Evolutionary conservation across 2,329 filamentous ascomycete species (phyloP).

Genomic region (Lachnellula cervina): DNA sequence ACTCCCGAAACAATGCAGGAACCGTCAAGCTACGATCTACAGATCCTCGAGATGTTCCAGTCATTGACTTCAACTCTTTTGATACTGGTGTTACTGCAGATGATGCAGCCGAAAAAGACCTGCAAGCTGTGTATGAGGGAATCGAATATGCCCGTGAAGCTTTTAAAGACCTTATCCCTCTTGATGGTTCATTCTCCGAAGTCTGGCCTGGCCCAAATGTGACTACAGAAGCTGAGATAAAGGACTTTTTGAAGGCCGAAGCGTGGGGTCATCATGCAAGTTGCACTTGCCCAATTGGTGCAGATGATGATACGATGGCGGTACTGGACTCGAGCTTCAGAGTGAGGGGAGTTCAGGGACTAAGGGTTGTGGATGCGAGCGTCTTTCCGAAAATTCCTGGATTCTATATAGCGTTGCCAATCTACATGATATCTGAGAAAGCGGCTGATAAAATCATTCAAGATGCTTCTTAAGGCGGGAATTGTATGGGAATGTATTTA

Average conservation of each 20-base stretch:
- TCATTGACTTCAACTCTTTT: conserved; percentile 60
- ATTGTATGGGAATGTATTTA: no score
- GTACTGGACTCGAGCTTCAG: conserved; percentile 37
- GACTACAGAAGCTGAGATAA: conserved; percentile 39
- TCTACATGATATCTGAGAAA: conserved; percentile 57
- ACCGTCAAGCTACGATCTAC: conserved; percentile 55
- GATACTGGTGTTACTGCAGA: conserved; percentile 35
- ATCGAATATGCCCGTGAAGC: conserved; percentile 22
- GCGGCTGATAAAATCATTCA: conserved; percentile 33
- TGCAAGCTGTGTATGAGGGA: conserved; percentile 18
- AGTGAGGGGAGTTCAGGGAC: conserved; percentile 27
- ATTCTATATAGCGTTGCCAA: conserved; percentile 46
- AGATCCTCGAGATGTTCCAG: conserved; percentile 59
- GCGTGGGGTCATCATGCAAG: conserved; percentile 42
- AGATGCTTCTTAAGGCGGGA: neutral
- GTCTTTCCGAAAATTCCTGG: conserved; percentile 50
- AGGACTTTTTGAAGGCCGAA: conserved; percentile 44
- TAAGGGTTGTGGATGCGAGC: conserved; percentile 57
- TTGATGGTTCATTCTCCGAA: conserved; percentile 39
- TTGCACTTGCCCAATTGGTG: conserved; percentile 39
- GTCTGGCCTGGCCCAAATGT: conserved; percentile 39
- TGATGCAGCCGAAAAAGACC: conserved; percentile 11
- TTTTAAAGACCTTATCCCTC: conserved; percentile 38
- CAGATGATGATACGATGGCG: conserved; percentile 42
- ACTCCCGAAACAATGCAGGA: conserved; percentile 58